Base-by-base conservation (phyloP, 208 protist genomes). In the Acanthamoeba culbertsoni region DNA sequence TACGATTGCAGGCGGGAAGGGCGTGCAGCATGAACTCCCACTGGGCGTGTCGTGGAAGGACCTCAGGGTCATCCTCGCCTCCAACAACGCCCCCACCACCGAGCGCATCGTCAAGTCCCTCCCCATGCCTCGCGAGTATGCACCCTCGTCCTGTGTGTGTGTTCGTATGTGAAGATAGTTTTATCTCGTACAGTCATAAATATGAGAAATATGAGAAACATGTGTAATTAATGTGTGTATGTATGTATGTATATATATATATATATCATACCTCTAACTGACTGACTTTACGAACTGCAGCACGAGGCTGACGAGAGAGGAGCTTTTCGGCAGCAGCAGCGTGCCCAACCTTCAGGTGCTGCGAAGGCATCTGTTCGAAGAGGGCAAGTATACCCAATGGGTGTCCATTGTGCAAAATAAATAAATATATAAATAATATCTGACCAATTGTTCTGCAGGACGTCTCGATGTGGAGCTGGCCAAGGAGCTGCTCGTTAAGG, bases 21-120 rank as follows among this genome's bases (percentile, higher is more conserved):
- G 71, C 43, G 71, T 79, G 20, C 71, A 79, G 71, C 71, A 79
- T 10, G 71, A 79, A 42, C 71, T 79, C 35, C 71, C 71, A 26
- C 12, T 79, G 40, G 71, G 71, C 10, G 71, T 79, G 23, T 79
- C 71, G 71, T 79, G 71, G 71, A 79, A 79, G 71, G 71, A 79
- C 43, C 71, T 79, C 35, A 43, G 35, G 71, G 71, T 42, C 23
- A 79, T 79, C 43, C 71, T 79, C 40, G 71, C 71, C 43, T 35
- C n/a, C 42, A 79, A n/a, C 71, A 79, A 79, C 43, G 23, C 43
- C 4, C 43, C 71, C 40, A 79, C 71, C 43, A 79, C 71, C 42
- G 71, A 79, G 71, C 71, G 71, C 43, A 51, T 79, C 14, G 71
- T 79, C 42, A 79, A 79, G n/a, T 79, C 71, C 16, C 71, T 79